Evolutionary conservation across 106 monocot genomes (phyloP).

Genomic region (Acorus gramineus): DNA sequence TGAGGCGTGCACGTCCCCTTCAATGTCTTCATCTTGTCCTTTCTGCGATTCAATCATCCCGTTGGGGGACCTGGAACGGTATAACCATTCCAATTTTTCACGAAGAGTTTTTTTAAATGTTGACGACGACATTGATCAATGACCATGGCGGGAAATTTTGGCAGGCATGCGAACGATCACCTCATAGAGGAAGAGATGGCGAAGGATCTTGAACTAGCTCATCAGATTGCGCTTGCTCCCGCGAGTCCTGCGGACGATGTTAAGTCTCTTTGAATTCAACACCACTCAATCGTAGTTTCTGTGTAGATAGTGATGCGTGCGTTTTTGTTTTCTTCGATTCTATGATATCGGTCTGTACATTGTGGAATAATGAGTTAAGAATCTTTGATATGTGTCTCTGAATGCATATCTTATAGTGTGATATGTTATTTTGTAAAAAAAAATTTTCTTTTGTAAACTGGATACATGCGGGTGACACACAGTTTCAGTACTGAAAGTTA

Average conservation of each 20-base stretch:
- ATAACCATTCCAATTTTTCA: not conserved
- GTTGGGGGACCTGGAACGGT: slow-evolving; percentile 57
- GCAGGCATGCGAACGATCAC: slow-evolving; percentile 84
- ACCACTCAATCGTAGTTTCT: not conserved
- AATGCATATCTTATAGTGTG: too few relatives aligned
- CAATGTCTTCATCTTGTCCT: slow-evolving; percentile 69
- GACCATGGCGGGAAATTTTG: not conserved
- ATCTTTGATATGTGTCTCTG: too few relatives aligned
- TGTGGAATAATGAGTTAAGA: too few relatives aligned
- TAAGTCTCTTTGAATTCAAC: not conserved
- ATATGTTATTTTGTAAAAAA: too few relatives aligned
- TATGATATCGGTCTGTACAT: too few relatives aligned
- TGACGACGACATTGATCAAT: not conserved
- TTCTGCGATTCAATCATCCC: slow-evolving; percentile 48
- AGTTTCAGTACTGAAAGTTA: too few relatives aligned
- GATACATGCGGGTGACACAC: too few relatives aligned
- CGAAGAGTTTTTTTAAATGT: not conserved
- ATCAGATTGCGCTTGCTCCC: slow-evolving; percentile 42
- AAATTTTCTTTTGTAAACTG: too few relatives aligned
- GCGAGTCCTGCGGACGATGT: slow-evolving; percentile 38
- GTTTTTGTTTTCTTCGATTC: too few relatives aligned
- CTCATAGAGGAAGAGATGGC: slow-evolving; percentile 62
- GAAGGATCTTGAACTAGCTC: slow-evolving; percentile 60
- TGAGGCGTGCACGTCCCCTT: not conserved
- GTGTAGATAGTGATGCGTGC: not conserved